Percentiles rank a stretch among this genome's conserved stretches.
phyloP scores from a whole-genome alignment of 768 basidiomycete species.

The Tylopilus vinaceipallidus region DNA sequence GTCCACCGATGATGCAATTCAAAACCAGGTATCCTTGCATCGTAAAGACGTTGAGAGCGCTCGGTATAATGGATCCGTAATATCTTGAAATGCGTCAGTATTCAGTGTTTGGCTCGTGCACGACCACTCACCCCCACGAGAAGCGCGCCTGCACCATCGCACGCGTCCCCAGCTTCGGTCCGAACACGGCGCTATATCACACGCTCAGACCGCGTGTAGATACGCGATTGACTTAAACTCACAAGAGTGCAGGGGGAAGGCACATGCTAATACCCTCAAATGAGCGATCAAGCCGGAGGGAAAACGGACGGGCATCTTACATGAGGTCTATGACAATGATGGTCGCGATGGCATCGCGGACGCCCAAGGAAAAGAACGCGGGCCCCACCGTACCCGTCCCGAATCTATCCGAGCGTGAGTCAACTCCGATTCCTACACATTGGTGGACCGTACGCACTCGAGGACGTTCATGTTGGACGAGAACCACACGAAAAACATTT shows the following conservation, averaged over 20 bases:
- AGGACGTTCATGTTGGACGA: constrained; percentile 46
- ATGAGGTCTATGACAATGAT: constrained; percentile 44
- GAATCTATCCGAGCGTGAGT: constrained; percentile 32
- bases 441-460: constrained; percentile 28
- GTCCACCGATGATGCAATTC: constrained; percentile 64
- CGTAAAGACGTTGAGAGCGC: constrained; percentile 47
- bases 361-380: constrained; percentile 45
- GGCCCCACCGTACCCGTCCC: constrained; percentile 51
- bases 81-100: constrained; percentile 30
- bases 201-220: not conserved
- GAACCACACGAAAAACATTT: constrained; percentile 52
- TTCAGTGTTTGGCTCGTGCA: not conserved
- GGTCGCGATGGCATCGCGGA: constrained; percentile 40
- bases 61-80: constrained; percentile 39
- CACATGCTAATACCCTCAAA: constrained; percentile 28
- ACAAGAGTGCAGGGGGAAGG: constrained; percentile 40
- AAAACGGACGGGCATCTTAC: constrained; percentile 26
- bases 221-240: constrained; percentile 5
- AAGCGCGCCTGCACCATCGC: constrained; percentile 58
- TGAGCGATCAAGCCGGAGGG: not conserved
- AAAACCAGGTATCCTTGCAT: constrained; percentile 57
- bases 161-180: constrained; percentile 53
- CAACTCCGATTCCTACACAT: no score
- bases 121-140: constrained; percentile 43
- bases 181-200: constrained; percentile 43